Conservation (phyloP, 2,329 filamentous ascomycete genomes). For the Arthrobotrys entomopaga region DNA sequence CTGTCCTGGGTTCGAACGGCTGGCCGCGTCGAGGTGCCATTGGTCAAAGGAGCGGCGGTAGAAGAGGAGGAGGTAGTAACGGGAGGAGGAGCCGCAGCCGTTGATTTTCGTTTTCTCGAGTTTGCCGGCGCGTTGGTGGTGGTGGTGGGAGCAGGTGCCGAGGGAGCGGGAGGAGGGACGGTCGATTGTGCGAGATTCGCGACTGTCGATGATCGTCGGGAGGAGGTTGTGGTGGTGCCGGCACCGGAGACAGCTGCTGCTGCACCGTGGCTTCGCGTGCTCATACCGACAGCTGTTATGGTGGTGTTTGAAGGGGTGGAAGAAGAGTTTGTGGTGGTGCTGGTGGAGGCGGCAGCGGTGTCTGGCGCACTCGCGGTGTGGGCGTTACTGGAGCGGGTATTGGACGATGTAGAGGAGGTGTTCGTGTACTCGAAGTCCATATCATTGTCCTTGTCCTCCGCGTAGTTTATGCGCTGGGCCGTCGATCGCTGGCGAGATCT, state of each 20-base stretch:
- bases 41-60: conserved; percentile 55
- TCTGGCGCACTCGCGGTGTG: conserved; percentile 67
- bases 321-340: conserved; percentile 61
- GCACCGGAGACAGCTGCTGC: conserved; percentile 32
- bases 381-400: conserved; percentile 45
- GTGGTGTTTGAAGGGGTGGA: conserved; percentile 63
- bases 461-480: conserved; percentile 87
- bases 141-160: conserved; percentile 19
- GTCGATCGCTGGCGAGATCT: conserved; percentile 88
- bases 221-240: conserved; percentile 57
- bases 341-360: conserved; percentile 65
- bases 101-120: conserved; percentile 53
- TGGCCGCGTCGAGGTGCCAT: conserved; percentile 60
- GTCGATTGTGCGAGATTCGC: conserved; percentile 40
- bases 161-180: conserved; percentile 6
- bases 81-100: conserved; percentile 48
- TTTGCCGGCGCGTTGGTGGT: conserved; percentile 38
- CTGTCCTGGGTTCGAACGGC: conserved; percentile 62
- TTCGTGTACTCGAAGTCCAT: conserved; percentile 79
- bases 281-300: conserved; percentile 61
- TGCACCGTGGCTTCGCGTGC: conserved; percentile 53
- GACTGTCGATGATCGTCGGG: conserved; percentile 61
- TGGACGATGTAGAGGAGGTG: conserved; percentile 65
- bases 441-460: conserved; percentile 90
- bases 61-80: conserved; percentile 61